Evolutionary conservation across 1,284 basidiomycete species (phyloP), one percentile per base, ranked within the genome.

Genomic region (Leccinum pallidistipes): DNA sequence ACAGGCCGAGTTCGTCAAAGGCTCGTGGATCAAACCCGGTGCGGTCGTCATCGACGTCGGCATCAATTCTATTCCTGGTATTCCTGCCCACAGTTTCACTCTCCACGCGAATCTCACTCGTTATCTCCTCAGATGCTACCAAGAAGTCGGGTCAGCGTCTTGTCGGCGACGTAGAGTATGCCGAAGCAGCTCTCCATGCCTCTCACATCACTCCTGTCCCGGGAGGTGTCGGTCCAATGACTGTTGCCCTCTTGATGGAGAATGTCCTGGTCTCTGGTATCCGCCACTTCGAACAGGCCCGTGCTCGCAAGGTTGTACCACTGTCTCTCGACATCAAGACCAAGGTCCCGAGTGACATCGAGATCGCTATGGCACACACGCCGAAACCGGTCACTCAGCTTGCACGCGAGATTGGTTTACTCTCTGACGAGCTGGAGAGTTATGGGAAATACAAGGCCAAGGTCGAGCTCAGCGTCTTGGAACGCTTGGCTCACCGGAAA

Each of bases 211-310:
- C 97, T 0, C 97, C 97, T 50, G 97, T 99, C 16, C 97, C 97
- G 0, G 95, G 95, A 74, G 97, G 97, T 66, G 97, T 99, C 59
- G 97, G 97, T 24, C 97, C 97, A 32, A 98, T 98, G 97, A 99
- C 97, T 9, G 97, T 99, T 63, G 97, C 97, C 49, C 86, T 98
- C 83, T 88, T 99, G 67, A 98, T 99, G 97, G 86, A 90, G 73
- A 99, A 99, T 79, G 97, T 97, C 0, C 81, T 95, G 66, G 80
- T 83, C 65, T 91, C 94, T 58, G 95, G 97, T 34, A 86, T 94
- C 76, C 87, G 92, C 63, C 80, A 88, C 58, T 95, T 90, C 83
- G 84, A 91, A 68, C 80, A 85, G 56, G 77, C 83, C 45, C 86
- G 89, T 56, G 74, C 81, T 21, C 83, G 87, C 63, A 88, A 84